These are phyloP conservation scores for Stereocaulon alpinum DNA, from an alignment of 495 filamentous ascomycete species.

Conservation along the genomic window DNA sequence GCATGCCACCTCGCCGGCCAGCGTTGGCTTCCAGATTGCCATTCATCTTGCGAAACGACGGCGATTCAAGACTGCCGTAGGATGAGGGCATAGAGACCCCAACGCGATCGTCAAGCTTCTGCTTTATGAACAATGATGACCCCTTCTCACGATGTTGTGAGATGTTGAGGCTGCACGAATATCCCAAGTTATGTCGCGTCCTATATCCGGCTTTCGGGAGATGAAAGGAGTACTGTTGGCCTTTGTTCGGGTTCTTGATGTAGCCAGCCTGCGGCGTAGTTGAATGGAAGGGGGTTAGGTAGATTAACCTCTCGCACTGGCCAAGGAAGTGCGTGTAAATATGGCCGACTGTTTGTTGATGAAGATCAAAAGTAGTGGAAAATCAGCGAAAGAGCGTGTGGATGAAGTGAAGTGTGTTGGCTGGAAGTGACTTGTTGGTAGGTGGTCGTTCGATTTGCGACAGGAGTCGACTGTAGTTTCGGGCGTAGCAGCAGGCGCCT, in stretches of 20 bases:
- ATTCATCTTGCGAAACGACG: constrained; percentile 78
- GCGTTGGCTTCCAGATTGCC: constrained; percentile 35
- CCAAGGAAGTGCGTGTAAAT: constrained; percentile 15
- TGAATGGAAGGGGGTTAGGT: not conserved
- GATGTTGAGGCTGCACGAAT: not conserved
- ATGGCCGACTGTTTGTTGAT: constrained; percentile 22
- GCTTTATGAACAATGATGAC: not conserved
- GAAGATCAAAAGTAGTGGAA: constrained; percentile 23
- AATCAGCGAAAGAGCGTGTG: constrained; percentile 21
- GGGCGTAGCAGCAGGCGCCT: constrained; percentile 8
- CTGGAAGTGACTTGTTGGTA: constrained; percentile 9
- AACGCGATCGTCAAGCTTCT: not conserved
- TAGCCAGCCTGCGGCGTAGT: not conserved
- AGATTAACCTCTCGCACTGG: constrained; percentile 13
- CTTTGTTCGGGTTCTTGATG: constrained; percentile 1
- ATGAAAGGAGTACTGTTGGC: constrained; percentile 6
- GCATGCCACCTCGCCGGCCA: constrained; percentile 41
- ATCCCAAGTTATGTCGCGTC: not conserved
- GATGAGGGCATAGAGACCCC: constrained; percentile 25
- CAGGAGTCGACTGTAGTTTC: constrained; percentile 12
- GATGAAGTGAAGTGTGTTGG: constrained; percentile 19
- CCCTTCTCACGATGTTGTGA: not conserved
- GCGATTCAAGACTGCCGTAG: constrained; percentile 41
- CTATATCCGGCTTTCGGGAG: not conserved
- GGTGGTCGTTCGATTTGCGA: constrained; percentile 10